Conservation (phyloP, 148 eudicot genomes). For the Polygonum aviculare region DNA sequence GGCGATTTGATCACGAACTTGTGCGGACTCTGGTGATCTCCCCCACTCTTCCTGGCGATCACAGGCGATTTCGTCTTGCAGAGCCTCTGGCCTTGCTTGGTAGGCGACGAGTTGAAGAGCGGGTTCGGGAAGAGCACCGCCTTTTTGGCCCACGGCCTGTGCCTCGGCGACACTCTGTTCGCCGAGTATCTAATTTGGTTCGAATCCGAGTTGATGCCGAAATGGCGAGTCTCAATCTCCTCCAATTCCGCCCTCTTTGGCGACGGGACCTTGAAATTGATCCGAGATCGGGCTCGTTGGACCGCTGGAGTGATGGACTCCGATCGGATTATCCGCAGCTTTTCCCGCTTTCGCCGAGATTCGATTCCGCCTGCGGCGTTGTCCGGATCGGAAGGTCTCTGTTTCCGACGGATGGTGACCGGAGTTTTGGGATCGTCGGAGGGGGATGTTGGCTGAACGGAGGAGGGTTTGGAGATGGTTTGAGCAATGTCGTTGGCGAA, state of each 20-base stretch:
- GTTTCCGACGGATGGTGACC: constrained; percentile 22
- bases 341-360: constrained; percentile 63
- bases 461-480: constrained; percentile 19
- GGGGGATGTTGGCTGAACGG: background rate
- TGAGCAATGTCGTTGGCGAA: constrained; percentile 46
- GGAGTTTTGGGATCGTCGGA: constrained; percentile 82
- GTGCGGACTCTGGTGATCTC: constrained; percentile 36
- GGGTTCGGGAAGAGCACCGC: constrained; percentile 88
- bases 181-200: constrained; percentile 29
- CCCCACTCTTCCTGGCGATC: constrained; percentile 33
- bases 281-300: constrained; percentile 57
- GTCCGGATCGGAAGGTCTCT: constrained; percentile 19
- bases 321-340: constrained; percentile 37
- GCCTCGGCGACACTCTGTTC: constrained; percentile 80
- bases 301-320: constrained; percentile 31
- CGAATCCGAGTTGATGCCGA: background rate
- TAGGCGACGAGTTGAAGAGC: constrained; percentile 62
- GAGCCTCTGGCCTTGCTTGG: constrained; percentile 41
- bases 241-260: constrained; percentile 22
- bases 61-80: constrained; percentile 58
- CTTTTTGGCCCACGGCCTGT: constrained; percentile 84
- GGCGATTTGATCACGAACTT: constrained; percentile 75
- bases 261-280: constrained; percentile 67
- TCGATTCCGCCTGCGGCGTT: constrained; percentile 32
- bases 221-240: constrained; percentile 32